Conservation (phyloP, 768 basidiomycete genomes). For the Lactarius sanguifluus region DNA sequence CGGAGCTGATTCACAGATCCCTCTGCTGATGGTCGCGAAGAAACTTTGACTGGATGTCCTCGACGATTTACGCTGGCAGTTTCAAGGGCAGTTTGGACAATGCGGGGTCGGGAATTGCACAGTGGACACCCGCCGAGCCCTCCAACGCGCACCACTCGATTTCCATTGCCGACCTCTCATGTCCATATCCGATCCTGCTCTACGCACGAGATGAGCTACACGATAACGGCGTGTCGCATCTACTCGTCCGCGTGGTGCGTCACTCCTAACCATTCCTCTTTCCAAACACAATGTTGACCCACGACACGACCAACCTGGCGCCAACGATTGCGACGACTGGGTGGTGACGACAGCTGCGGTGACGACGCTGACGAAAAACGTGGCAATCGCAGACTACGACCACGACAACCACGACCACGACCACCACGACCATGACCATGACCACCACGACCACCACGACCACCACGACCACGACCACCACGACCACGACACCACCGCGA, state of each 20-base stretch:
- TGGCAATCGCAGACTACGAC: no score
- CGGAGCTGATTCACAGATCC: constrained; percentile 58
- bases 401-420: no score
- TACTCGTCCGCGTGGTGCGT: constrained; percentile 85
- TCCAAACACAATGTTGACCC: not conserved
- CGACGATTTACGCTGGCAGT: constrained; percentile 63
- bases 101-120: constrained; percentile 30
- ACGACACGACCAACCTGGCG: no score
- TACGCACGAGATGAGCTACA: constrained; percentile 97
- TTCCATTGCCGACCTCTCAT: constrained; percentile 79
- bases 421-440: no score
- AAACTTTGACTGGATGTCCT: constrained; percentile 98
- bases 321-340: no score
- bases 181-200: constrained; percentile 93
- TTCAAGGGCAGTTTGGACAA: constrained; percentile 48
- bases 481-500: no score
- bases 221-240: constrained; percentile 88
- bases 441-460: no score
- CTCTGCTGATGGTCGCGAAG: constrained; percentile 72
- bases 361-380: no score
- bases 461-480: no score
- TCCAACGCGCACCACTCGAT: constrained; percentile 62
- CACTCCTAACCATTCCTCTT: not conserved
- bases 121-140: constrained; percentile 58
- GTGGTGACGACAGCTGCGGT: no score